Evolutionary conservation across 2,329 filamentous ascomycete species (phyloP), one percentile per base, ranked within the genome.

Genomic region (Pseudogymnoascus sp.): DNA sequence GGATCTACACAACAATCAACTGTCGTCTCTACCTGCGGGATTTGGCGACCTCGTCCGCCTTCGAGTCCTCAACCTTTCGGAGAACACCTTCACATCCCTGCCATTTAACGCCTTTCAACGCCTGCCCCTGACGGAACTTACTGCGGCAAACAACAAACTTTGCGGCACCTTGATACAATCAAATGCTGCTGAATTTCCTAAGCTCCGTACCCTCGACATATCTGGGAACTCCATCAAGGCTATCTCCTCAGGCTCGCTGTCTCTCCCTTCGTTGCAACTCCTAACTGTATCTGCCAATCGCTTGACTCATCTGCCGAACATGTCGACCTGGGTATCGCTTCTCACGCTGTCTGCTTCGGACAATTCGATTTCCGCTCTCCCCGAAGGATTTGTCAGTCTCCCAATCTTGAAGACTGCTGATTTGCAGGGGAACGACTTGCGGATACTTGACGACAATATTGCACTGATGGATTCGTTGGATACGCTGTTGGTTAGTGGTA

Each of bases 361-460:
- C 69, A 99, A 99, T 72, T 88, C 82, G 69, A 84, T 99, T 23
- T 78, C 83, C 1, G 78, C 81, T 3, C 81, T 97, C n/a, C 95
- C 93, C 0, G 79, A 85, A 31, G 91, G 91, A 0, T 90, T 97
- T 67, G 80, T 83, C 0, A 79, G 78, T 1, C 81, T 97, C 0
- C 76, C 81, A 37, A 87, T 84, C 63, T 75, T 97, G 12, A 87
- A 87, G 60, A 89, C 87, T 63, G 89, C 88, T 31, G 91, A 97
- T 73, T 88, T 97, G 67, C 90, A 89, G 0, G 87, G 88, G 68
- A 99, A 99, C 71, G 86, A 95, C 67, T 85, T 99, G 59, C 85
- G 85, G 1, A 79, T 84, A 11, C 75, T 99, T 6, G 90, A 95
- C 31, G 82, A 90, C 0, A 87, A 86, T 67, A 84, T 97, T 64